phyloP scores from a whole-genome alignment of 768 basidiomycete species.

The Podaxis sp. region DNA sequence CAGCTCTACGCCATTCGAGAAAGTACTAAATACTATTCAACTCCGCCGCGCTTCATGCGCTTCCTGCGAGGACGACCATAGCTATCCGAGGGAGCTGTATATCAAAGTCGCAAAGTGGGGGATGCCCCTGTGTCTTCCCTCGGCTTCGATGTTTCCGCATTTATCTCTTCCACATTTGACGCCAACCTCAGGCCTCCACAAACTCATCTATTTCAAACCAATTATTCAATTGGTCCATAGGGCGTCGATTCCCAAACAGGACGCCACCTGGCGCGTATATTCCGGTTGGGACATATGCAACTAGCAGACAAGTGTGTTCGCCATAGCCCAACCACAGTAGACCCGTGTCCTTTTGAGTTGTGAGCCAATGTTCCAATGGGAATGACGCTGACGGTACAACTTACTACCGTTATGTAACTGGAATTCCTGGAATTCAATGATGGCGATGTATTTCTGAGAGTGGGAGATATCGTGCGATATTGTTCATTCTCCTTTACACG shows the following conservation, averaged over 20 bases:
- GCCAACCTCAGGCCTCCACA: background rate
- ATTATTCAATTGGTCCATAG: background rate
- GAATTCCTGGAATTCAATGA: background rate
- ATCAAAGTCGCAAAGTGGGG: too few species aligned
- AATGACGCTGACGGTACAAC: background rate
- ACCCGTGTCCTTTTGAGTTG: background rate
- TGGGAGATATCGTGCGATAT: background rate
- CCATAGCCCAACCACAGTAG: background rate
- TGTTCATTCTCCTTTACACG: background rate
- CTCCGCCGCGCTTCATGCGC: too few species aligned
- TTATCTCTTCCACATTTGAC: background rate
- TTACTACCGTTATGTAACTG: background rate
- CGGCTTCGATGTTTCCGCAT: background rate
- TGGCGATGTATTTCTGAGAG: background rate
- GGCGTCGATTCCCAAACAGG: background rate
- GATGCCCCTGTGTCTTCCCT: too few species aligned
- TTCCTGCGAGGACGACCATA: too few species aligned
- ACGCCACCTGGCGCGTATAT: background rate
- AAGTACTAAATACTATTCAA: too few species aligned
- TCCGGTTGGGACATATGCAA: background rate
- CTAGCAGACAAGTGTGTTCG: background rate
- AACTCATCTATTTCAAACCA: background rate
- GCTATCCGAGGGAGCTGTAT: too few species aligned
- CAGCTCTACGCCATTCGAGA: too few species aligned
- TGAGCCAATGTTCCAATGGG: background rate